Evolutionary conservation across 73 alveolate genomes (phyloP).

Genomic region (Stentor roeselii): DNA sequence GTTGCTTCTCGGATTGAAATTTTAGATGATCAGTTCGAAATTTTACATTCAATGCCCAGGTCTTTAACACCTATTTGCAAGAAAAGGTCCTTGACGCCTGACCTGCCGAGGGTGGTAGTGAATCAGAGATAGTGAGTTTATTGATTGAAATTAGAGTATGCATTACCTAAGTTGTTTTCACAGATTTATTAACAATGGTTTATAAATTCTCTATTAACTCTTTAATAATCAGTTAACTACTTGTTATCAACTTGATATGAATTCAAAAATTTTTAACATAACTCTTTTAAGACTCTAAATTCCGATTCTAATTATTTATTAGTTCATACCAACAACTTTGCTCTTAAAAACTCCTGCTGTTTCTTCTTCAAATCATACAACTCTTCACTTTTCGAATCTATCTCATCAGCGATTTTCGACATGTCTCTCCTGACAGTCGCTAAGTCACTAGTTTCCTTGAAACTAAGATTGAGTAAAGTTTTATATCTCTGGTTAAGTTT

Average conservation of each 20-base stretch:
- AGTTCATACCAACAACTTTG: too few relatives aligned
- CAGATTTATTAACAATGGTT: too few relatives aligned
- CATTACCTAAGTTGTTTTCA: too few relatives aligned
- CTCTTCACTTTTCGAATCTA: conserved; percentile 10
- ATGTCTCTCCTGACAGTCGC: neutral
- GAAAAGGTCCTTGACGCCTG: neutral
- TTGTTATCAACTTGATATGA: too few relatives aligned
- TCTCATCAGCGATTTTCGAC: neutral
- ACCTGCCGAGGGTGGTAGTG: neutral
- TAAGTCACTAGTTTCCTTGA: neutral
- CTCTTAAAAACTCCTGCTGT: neutral
- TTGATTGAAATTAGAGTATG: too few relatives aligned
- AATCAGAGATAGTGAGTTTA: neutral
- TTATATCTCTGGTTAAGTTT: neutral
- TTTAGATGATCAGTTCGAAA: neutral
- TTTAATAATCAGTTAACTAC: too few relatives aligned
- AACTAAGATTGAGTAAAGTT: neutral
- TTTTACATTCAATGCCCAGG: too few relatives aligned
- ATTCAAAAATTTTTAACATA: too few relatives aligned
- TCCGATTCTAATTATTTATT: too few relatives aligned
- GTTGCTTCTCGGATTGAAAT: neutral
- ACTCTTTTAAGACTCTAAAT: too few relatives aligned
- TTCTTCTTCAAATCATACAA: neutral
- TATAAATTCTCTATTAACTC: too few relatives aligned
- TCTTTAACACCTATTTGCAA: too few relatives aligned